Base-by-base conservation (phyloP, 2,329 filamentous ascomycete species). In the Magnaporthiopsis poae region DNA sequence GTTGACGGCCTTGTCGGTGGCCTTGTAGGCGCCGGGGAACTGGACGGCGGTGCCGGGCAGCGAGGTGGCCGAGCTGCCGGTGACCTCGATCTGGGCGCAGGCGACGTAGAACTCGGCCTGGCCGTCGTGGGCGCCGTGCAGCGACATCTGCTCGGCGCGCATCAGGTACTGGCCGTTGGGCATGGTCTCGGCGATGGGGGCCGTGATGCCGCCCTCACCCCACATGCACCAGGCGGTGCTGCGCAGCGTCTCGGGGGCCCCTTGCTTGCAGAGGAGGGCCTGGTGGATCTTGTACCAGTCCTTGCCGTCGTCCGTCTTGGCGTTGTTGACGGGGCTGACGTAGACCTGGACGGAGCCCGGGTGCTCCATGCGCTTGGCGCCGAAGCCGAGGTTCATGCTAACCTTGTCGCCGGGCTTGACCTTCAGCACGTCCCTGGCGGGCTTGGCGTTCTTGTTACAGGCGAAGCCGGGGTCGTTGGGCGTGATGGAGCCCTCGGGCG, bases 101-200 rank as follows among this genome's bases (percentile, higher is more conserved):
- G 69, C 72, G 71, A 74, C 71, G 72, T 75, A 75, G n/a, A 74
- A 70, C 61, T 75, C 73, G 0, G 73, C 73, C 3, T 71, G 71
- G 27, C 70, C 74, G 4, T 67, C 39, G 7, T 70, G 71, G 5
- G 79, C 79, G 11, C 75, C 72, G 68, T 81, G 80, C 27, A 81
- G 73, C 13, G 79, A 79, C 61, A 81, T 77, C 35, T 75, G 76
- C 70, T 81, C 79, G 29, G 78, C 77, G 46, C 80, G 74, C 27
- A 82, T 71, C n/a, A 82, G 74, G 68, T 81, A 74, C 66, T 73
- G 72, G 63, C 73, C 73, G 33, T 69, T 63, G 2, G 70, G 69
- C 8, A 74, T 63, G 59, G 69, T 67, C 2, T 64, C 62, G 60
- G 72, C 71, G 52, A 74, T 71, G 61, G 68, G 63, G 64, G 75